These are phyloP conservation scores for Caloboletus inedulis DNA, from an alignment of 1,284 basidiomycete genomes.

Conservation along the genomic window DNA sequence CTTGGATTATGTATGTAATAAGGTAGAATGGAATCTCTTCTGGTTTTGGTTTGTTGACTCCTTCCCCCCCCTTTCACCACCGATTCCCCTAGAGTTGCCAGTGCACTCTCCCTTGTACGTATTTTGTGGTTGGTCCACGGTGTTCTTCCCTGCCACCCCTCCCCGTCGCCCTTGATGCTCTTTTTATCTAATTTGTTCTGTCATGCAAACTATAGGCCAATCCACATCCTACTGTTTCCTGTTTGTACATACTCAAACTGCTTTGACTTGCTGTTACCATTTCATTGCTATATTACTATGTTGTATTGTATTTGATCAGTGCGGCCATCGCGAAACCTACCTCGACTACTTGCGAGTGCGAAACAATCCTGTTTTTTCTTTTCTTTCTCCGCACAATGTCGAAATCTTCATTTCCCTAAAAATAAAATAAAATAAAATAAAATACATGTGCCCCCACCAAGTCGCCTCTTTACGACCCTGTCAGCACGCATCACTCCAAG, in stretches of 20 bases:
- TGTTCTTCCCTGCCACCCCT: slow-evolving; percentile 5
- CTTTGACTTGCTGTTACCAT: slow-evolving; percentile 4
- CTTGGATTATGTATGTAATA: slow-evolving; percentile 33
- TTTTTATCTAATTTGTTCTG: slow-evolving; percentile 14
- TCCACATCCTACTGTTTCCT: slow-evolving; percentile 17
- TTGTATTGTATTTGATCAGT: slow-evolving; percentile 25
- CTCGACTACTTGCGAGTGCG: neutral
- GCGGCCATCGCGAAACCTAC: neutral
- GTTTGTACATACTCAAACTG: slow-evolving; percentile 17
- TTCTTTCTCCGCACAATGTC: slow-evolving; percentile 6
- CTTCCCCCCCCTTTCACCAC: neutral
- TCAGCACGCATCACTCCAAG: slow-evolving; percentile 9
- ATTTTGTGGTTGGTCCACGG: slow-evolving; percentile 23
- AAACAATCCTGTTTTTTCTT: neutral
- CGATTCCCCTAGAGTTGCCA: slow-evolving; percentile 19
- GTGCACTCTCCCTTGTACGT: slow-evolving; percentile 24
- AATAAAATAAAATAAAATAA: neutral
- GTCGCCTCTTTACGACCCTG: slow-evolving; percentile 16
- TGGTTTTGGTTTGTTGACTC: slow-evolving; percentile 20
- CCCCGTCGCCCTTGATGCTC: slow-evolving; percentile 8
- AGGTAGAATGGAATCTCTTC: slow-evolving; percentile 29
- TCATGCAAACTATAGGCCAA: slow-evolving; percentile 21
- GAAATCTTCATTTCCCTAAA: slow-evolving; percentile 14
- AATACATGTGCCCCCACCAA: neutral
- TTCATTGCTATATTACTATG: slow-evolving; percentile 19